These are phyloP conservation scores for Taphrina pruni DNA, from an alignment of 1,139 yeast genomes.

Conservation along the genomic window DNA sequence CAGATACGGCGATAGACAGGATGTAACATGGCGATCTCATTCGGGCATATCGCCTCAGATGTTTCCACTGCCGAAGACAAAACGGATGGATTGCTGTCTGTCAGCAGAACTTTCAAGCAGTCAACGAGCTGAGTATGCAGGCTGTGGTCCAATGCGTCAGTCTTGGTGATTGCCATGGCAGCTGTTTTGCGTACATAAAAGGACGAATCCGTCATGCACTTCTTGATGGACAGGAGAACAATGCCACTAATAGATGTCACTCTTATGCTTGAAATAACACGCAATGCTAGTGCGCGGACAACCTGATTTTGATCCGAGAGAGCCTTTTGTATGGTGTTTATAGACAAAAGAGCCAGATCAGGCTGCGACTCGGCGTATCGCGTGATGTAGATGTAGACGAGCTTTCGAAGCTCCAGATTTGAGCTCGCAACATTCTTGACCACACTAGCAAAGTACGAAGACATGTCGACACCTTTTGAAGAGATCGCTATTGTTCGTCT, in stretches of 20 bases:
- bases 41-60: slow-evolving; percentile 62
- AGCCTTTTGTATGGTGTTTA: slow-evolving; percentile 88
- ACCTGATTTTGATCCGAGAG: slow-evolving; percentile 72
- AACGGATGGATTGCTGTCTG: slow-evolving; percentile 70
- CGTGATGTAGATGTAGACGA: slow-evolving; percentile 77
- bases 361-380: slow-evolving; percentile 85
- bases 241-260: slow-evolving; percentile 84
- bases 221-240: slow-evolving; percentile 71
- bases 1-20: slow-evolving; percentile 71
- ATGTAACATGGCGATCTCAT: slow-evolving; percentile 71
- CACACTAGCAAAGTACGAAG: slow-evolving; percentile 79
- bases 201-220: slow-evolving; percentile 72
- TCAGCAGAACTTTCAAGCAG: slow-evolving; percentile 61
- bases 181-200: slow-evolving; percentile 80
- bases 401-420: slow-evolving; percentile 69
- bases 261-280: slow-evolving; percentile 79
- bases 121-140: slow-evolving; percentile 58
- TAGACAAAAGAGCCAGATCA: slow-evolving; percentile 82
- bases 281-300: slow-evolving; percentile 72
- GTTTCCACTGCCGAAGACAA: slow-evolving; percentile 72
- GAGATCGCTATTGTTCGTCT: slow-evolving; percentile 20
- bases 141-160: slow-evolving; percentile 58
- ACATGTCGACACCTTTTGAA: slow-evolving; percentile 61
- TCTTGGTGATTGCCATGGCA: slow-evolving; percentile 75
- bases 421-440: slow-evolving; percentile 82